Evolutionary conservation across 2,329 filamentous ascomycete genomes (phyloP), one percentile per base, ranked within the genome.

Genomic region (Fusarium buxicola): DNA sequence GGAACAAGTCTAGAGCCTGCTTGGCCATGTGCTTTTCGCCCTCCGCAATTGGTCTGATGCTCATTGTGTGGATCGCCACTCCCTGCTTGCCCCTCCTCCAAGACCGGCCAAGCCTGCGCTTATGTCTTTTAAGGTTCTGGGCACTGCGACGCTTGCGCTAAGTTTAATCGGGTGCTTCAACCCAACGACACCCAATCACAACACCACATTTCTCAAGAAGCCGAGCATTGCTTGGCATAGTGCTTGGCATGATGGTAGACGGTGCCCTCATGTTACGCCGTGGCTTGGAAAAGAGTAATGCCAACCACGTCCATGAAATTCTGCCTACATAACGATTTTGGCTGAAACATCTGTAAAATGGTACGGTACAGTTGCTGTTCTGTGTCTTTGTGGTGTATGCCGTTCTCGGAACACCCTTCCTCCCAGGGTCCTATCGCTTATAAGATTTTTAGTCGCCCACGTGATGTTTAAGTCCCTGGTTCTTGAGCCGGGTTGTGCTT

Each of bases 71-170:
- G 52, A 49, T 65, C 24, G 27, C 16, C 44, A 34, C 57, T 40
- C 32, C 58, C 41, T 30, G n/a, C 32, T 45, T 34, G 40, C 44
- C 39, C 45, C 61, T 61, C 50, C 46, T 31, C 24, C 35, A 35
- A 44, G 32, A 27, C 28, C 25, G 51, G 27, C 57, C 49, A 55
- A 65, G 58, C 61, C 65, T 65, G 57, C 53, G 62, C 54, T 65
- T 66, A 58, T 69, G 48, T 58, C 55, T 34, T 45, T 59, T 63
- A 67, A 70, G 52, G 52, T 70, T 69, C 55, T 60, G 47, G 53
- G 60, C 68, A 60, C 47, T 47, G 48, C 40, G 41, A 58, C 30
- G 53, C 46, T 57, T 64, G 56, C 41, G 30, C 58, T 57, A 68
- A 69, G 68, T 65, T 70, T 69, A 21, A 70, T 70, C 68, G 49